phyloP scores from a whole-genome alignment of 495 filamentous ascomycete species.

The Clohesyomyces aquaticus region DNA sequence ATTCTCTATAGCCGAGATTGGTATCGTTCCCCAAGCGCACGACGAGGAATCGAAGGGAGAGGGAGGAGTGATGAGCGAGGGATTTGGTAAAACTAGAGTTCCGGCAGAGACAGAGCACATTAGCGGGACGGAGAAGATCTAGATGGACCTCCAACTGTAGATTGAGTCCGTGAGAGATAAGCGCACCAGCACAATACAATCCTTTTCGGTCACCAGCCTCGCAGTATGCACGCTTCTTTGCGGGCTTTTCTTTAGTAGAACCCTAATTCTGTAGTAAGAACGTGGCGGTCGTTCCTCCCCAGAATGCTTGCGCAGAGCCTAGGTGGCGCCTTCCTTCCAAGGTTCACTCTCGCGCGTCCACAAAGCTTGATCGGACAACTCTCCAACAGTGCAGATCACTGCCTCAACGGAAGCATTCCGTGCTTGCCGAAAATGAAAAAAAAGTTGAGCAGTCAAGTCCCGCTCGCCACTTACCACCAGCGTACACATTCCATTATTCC shows the following conservation, averaged over 20 bases:
- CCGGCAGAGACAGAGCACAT: not conserved
- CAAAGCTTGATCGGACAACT: not conserved
- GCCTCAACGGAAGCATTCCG: not conserved
- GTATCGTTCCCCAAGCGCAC: conserved; percentile 48
- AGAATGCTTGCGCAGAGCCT: not conserved
- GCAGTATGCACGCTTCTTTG: no score
- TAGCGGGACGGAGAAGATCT: not conserved
- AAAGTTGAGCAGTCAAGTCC: no score
- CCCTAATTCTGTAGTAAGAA: no score
- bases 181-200: no score
- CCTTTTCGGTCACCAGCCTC: no score
- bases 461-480: no score
- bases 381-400: not conserved
- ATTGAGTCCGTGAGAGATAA: no score
- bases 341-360: not conserved
- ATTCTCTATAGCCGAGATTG: conserved; percentile 59
- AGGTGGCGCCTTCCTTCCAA: not conserved
- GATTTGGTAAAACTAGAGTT: conserved; percentile 1
- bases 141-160: no score
- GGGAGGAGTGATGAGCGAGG: conserved; percentile 5
- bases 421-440: no score
- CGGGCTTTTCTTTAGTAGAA: no score
- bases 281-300: no score
- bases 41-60: conserved; percentile 28
- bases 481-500: no score